Base-by-base conservation (phyloP, 176 grass and related monocot species). In the Eremochloa ophiuroides region DNA sequence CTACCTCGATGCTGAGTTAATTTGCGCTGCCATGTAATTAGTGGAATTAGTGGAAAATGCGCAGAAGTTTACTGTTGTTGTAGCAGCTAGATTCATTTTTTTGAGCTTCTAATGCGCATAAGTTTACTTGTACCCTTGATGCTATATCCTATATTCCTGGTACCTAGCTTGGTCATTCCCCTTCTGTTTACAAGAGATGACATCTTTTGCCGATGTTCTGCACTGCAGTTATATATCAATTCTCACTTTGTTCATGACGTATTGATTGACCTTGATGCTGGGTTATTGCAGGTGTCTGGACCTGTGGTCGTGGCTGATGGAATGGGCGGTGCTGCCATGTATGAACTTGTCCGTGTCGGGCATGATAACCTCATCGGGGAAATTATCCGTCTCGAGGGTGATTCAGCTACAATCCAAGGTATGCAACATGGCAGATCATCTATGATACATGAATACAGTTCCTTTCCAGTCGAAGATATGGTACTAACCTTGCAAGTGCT, bases 281-380 rank as follows among this genome's bases (percentile, higher is more conserved):
- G 35, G 20, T 85, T 56, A 27, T 62, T 83, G 1, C 71, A 94
- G 94, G 94, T 97, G 13, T 97, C 94, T 80, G 94, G 94, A 44
- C 94, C 91, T 78, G 94, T 97, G 53, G 94, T 97, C 4, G 94
- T 97, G 65, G 94, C 94, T 48, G 91, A 97, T 91, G 94, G 94
- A 85, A 97, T 97, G 94, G 89, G 74, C 13, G 89, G 82, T 85
- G 89, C 89, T 78, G 89, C 85, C 46, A 88, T 87, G 89, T 91
- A 87, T 78, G 85, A 87, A 70, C 85, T 91, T 22, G 89, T 88
- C 40, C 82, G 85, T 88, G 89, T 91, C 77, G 89, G 85, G 0
- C 34, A 91, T 0, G 85, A 88, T 43, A 88, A 88, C 0, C 85
- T 91, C 17, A 91, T 91, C 15, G 89, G 85, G 20, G 89, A 88